Evolutionary conservation across 352 stramenopile species (phyloP), one percentile per base, ranked within the genome.

Genomic region (Phytophthora vignae): DNA sequence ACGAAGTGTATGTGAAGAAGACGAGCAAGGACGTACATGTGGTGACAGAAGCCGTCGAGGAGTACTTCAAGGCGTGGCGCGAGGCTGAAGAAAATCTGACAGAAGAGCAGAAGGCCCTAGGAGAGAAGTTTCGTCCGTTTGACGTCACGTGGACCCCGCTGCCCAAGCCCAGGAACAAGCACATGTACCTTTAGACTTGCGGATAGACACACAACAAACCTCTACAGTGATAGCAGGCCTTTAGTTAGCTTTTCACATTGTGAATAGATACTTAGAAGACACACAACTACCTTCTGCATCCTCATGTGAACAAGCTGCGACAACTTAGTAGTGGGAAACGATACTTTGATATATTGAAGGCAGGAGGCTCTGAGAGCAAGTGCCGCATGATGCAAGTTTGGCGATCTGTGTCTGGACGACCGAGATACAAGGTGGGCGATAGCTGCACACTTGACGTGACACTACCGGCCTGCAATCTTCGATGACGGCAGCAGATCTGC

Each of bases 91-190:
- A 60, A 1, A 69, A 72, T 36, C 60, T 90, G 53, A 81, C 70
- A 22, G 73, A 81, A 3, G 73, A 87, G 19, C 66, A 84, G 49
- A 59, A 60, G 21, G 77, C 74, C 49, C 76, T 88, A 31, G 55
- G 65, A 27, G 67, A 92, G 31, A 36, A 89, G 58, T 76, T 75
- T 40, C 74, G 83, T 27, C 85, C 87, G 7, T 94, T 94, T 62
- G 87, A 94, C 64, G 87, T 93, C 66, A 92, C 85, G 31, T 94
- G 81, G 81, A 92, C 83, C 60, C 81, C 74, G 10, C 22, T 80
- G 55, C 82, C 84, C 17, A 79, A 81, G 53, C 49, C 83, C 42
- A 86, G 76, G 62, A 92, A 94, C 85, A 91, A 87, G 74, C 85
- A 94, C 78, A 77, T 93, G 81, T 94, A 92, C 69, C 77, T 93